Base-by-base conservation (phyloP, 2,329 filamentous ascomycete genomes). In the Sclerotinia trifoliorum region DNA sequence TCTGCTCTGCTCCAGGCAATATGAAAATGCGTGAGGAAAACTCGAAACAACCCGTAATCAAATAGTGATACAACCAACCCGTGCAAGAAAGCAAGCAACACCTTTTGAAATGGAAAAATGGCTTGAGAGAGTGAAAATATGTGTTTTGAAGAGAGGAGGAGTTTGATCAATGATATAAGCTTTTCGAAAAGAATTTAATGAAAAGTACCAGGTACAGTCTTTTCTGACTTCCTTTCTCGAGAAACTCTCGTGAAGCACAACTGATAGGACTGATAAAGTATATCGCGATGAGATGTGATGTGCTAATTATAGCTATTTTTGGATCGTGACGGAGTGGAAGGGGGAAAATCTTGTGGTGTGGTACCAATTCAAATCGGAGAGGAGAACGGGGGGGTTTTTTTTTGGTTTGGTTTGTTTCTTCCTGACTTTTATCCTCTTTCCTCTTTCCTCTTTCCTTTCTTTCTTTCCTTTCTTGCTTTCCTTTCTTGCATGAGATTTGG, bases 241-340 rank as follows among this genome's bases (percentile, higher is more conserved):
- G 42, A 42, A 29, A 52, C 49, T 35, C n/a, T 42, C 19, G 4
- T 35, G 63, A 57, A 24, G 63, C 19, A 56, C 49, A 48, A 65
- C 63, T 65, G 63, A 65, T 65, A 58, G 63, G 63, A 65, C 63
- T 48, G 63, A 65, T 57, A 65, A 26, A 58, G 63, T 46, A 39
- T 44, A 39, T 62, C 58, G 29, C 46, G 58, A 48, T 65, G 48
- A 42, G 63, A 48, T 65, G 39, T 42, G 63, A 48, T 65, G 39
- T 42, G 54, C 63, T 65, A 65, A 65, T 58, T 65, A 65, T 65
- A 65, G 63, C 54, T 65, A 58, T 65, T 58, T 58, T 65, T 58
- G 54, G 54, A 65, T 58, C 39, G 63, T 65, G 63, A 65, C 52
- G 56, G 56, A 13, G 26, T 11, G 24, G 24, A 29, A 46, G 17